Conservation (phyloP, 768 basidiomycete genomes). For the Stropharia rugosoannulata region DNA sequence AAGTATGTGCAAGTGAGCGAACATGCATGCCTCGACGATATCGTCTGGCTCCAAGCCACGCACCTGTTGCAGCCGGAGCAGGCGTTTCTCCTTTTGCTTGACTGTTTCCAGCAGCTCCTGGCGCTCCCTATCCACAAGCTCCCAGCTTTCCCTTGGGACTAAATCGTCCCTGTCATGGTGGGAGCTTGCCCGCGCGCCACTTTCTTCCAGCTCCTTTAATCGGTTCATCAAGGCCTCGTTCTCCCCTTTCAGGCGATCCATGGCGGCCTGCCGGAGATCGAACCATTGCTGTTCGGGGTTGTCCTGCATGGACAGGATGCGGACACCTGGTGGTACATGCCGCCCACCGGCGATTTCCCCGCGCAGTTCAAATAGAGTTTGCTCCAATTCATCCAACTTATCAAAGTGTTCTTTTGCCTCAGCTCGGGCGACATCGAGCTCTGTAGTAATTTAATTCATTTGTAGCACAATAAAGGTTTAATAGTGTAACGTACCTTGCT, state of each 20-base stretch:
- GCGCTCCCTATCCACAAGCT: constrained; percentile 69
- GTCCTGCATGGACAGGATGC: constrained; percentile 65
- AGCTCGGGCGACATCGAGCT: constrained; percentile 38
- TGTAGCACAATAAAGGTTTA: not conserved
- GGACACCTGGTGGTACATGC: constrained; percentile 70
- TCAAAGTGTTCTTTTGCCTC: constrained; percentile 38
- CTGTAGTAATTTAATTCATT: constrained; percentile 26
- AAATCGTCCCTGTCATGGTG: constrained; percentile 32
- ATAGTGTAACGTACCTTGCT: constrained; percentile 35
- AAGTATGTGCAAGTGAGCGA: not conserved
- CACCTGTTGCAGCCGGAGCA: constrained; percentile 80
- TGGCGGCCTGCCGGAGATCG: constrained; percentile 68
- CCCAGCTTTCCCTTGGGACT: constrained; percentile 81
- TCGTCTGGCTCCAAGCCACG: not conserved
- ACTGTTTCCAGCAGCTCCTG: constrained; percentile 61
- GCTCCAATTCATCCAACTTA: constrained; percentile 72
- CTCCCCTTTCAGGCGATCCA: constrained; percentile 78
- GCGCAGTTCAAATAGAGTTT: constrained; percentile 72
- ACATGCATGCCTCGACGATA: not conserved
- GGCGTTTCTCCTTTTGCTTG: constrained; percentile 78
- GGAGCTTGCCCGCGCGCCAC: constrained; percentile 12
- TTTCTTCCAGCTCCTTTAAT: constrained; percentile 59
- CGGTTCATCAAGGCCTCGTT: constrained; percentile 79
- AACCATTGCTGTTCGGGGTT: constrained; percentile 87
- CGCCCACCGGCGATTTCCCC: constrained; percentile 77